phyloP scores from a whole-genome alignment of 805 yeast species.

The Brettanomyces bruxellensis region DNA sequence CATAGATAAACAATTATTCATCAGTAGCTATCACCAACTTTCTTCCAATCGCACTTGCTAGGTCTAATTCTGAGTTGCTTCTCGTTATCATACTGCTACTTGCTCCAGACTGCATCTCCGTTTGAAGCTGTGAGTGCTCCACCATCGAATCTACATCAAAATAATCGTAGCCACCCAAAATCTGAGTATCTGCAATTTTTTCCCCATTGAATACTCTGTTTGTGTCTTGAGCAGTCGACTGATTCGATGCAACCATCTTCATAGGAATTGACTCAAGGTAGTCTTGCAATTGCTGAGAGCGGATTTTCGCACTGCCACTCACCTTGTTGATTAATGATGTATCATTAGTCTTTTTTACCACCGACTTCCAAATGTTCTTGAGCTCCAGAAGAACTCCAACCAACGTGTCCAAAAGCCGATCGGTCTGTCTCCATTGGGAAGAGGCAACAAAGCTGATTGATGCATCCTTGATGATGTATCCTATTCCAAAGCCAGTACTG shows the following conservation, averaged over 20 bases:
- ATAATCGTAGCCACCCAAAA: conserved; percentile 53
- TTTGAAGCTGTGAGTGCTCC: conserved; percentile 30
- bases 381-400: conserved; percentile 41
- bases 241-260: conserved; percentile 23
- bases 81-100: conserved; percentile 7
- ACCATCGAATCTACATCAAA: conserved; percentile 50
- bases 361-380: conserved; percentile 25
- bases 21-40: conserved; percentile 9
- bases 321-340: background rate
- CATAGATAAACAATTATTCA: background rate
- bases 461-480: conserved; percentile 45
- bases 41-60: conserved; percentile 14
- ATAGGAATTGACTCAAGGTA: conserved; percentile 25
- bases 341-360: conserved; percentile 5
- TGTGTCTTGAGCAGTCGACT: conserved; percentile 10
- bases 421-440: conserved; percentile 54
- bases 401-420: conserved; percentile 43
- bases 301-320: conserved; percentile 3
- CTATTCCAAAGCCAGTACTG: conserved; percentile 51
- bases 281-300: conserved; percentile 12
- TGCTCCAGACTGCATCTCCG: conserved; percentile 14
- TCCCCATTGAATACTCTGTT: conserved; percentile 2
- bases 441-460: conserved; percentile 41
- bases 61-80: conserved; percentile 5
- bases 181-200: conserved; percentile 18